phyloP scores from a whole-genome alignment of 129 eudicot genomes.

The Flaveria robusta region DNA sequence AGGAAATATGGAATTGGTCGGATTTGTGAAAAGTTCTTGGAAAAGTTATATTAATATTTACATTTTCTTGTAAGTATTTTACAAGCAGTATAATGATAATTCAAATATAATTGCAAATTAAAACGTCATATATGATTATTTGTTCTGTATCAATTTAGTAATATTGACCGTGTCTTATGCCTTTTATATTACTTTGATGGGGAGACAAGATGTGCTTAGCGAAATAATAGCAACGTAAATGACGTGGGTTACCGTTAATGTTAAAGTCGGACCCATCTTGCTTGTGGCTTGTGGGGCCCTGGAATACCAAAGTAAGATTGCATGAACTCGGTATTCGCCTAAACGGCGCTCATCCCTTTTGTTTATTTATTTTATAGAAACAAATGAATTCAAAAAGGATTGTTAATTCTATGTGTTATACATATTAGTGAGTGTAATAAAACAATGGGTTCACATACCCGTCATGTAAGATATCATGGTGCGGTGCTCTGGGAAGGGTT shows the following conservation, averaged over 20 bases:
- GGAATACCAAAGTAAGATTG: background rate
- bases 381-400: no score
- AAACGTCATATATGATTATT: background rate
- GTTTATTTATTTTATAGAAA: background rate
- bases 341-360: conserved; percentile 29
- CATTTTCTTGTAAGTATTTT: background rate
- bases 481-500: no score
- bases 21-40: no score
- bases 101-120: background rate
- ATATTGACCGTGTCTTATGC: background rate
- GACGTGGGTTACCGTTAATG: conserved; percentile 34
- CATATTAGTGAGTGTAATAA: no score
- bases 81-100: background rate
- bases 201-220: conserved; percentile 41
- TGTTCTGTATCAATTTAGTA: no score
- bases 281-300: conserved; percentile 8
- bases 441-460: no score
- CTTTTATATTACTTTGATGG: background rate
- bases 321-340: conserved; percentile 20
- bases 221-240: conserved; percentile 27
- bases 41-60: background rate
- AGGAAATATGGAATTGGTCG: no score
- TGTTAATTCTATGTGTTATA: no score
- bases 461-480: no score
- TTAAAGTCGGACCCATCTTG: conserved; percentile 5